Evolutionary conservation across 345 rosid genomes (phyloP), one percentile per base, ranked within the genome.

Genomic region (Acer yangbiense): DNA sequence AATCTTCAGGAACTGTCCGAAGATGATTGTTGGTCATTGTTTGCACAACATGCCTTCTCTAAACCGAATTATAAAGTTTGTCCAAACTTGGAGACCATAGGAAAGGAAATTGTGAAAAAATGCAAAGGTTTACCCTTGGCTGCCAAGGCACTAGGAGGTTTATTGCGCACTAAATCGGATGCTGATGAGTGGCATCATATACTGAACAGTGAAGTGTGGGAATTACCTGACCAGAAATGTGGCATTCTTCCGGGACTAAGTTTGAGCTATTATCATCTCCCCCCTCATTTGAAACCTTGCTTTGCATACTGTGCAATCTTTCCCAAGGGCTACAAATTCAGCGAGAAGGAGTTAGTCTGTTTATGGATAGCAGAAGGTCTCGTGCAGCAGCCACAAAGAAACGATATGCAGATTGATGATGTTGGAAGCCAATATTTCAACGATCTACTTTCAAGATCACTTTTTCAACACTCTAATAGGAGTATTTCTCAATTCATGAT

Each of bases 211-310:
- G 2, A 57, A 17, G 20, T 57, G 3, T 57, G 62, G 62, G n/a
- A 65, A 10, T 65, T 65, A 13, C 43, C 68, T 7, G 0, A 27
- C 4, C 41, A 65, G 5, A 27, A 65, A 25, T 25, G 68, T 29
- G 68, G 68, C 20, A 65, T 65, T 13, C 39, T 65, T 65, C 68
- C 73, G 8, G 68, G 46, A 25, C 17, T 73, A 21, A 71, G 43
- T 25, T 62, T 81, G 68, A 81, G 81, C 39, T 82, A 82, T 4
- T 27, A 65, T 57, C 35, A 82, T 65, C 84, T 82, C 12, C 82
- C 82, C 25, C 29, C 84, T 0, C 81, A 78, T 66, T 35, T 66
- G 48, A 66, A 32, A 18, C 20, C 20, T 16, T 66, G 48, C 13
- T 66, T 66, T 66, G 69, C 48, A 3, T 66, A 66, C 10, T 66